Evolutionary conservation across 768 basidiomycete genomes (phyloP).

Genomic region (Xerocomellus amylosporus): DNA sequence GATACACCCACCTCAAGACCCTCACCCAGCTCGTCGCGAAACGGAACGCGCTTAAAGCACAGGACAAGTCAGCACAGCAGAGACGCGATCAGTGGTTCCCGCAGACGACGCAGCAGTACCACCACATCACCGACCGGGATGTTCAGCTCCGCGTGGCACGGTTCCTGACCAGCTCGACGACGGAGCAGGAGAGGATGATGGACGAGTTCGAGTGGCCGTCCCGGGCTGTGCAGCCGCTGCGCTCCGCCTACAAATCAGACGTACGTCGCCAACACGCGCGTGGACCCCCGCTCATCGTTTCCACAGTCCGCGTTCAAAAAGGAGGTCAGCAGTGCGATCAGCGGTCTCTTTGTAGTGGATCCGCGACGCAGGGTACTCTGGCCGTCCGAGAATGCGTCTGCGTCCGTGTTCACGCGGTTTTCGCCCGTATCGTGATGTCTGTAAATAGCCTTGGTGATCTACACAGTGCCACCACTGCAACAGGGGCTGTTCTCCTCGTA

Average conservation of each 20-base stretch:
- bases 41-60: constrained; percentile 7
- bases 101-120: constrained; percentile 26
- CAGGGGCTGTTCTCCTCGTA: not conserved
- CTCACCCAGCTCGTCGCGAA: constrained; percentile 17
- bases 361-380: constrained; percentile 17
- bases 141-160: constrained; percentile 48
- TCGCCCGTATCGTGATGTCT: constrained; percentile 19
- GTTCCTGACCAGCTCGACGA: constrained; percentile 36
- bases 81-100: constrained; percentile 37
- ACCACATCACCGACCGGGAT: constrained; percentile 37
- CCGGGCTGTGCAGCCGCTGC: constrained; percentile 45
- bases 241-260: constrained; percentile 38
- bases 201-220: constrained; percentile 51
- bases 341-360: constrained; percentile 19
- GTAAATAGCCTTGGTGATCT: not conserved
- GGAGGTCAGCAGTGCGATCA: constrained; percentile 19
- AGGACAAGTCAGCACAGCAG: constrained; percentile 24
- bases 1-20: constrained; percentile 31
- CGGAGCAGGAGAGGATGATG: constrained; percentile 46
- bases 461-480: not conserved
- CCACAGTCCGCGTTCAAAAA: constrained; percentile 21
- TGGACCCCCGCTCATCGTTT: not conserved
- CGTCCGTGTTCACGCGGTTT: constrained; percentile 14
- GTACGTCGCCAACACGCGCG: constrained; percentile 30
- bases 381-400: not conserved